Conservation (phyloP, 2,329 filamentous ascomycete species). For the Gyromitra esculenta region DNA sequence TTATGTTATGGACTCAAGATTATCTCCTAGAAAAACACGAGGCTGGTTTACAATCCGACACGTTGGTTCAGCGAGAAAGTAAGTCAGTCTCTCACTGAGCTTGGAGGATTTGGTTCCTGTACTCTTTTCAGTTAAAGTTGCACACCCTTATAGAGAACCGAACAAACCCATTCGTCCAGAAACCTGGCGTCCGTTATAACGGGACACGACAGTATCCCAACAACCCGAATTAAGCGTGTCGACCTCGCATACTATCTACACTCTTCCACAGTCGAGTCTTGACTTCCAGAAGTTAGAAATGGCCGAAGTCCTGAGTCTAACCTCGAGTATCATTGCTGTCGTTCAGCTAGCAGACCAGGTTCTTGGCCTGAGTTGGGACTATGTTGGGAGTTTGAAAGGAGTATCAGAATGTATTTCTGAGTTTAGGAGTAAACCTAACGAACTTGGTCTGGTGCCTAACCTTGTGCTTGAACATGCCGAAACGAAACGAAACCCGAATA, state of each 20-base stretch:
- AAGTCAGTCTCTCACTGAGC: too few species aligned
- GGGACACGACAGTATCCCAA: too few species aligned
- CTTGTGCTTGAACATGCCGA: background rate
- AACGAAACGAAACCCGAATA: background rate
- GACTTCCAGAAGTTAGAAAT: background rate
- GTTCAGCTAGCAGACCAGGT: background rate
- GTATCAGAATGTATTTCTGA: background rate
- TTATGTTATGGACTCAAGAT: too few species aligned
- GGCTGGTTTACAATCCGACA: too few species aligned
- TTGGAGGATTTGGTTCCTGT: too few species aligned
- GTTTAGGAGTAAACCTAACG: background rate
- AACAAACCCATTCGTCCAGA: too few species aligned
- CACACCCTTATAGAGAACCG: too few species aligned
- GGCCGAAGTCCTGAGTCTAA: background rate
- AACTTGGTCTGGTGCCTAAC: constrained; percentile 6
- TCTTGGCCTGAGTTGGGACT: background rate
- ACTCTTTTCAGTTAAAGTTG: too few species aligned
- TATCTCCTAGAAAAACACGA: too few species aligned
- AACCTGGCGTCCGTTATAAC: too few species aligned
- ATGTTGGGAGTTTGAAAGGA: background rate
- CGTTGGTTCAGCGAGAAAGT: too few species aligned
- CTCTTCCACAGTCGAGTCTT: background rate
- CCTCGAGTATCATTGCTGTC: background rate
- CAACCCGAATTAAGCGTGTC: too few species aligned
- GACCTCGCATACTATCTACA: background rate